Base-by-base conservation (phyloP, 768 basidiomycete genomes). In the Suillus cothurnatus region DNA sequence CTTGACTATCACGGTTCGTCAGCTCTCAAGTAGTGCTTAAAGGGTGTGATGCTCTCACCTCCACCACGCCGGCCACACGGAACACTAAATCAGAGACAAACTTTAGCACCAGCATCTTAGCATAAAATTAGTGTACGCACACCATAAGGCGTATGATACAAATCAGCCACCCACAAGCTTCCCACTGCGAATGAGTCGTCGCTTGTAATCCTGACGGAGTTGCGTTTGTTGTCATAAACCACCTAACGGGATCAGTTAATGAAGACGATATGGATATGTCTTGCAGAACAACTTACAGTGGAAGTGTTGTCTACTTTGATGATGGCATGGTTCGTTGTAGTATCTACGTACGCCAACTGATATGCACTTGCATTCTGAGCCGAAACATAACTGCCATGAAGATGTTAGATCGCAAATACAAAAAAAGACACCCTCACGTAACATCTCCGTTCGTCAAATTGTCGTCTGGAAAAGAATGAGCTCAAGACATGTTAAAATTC, bases 291-390 rank as follows among this genome's bases (percentile, higher is more conserved):
- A 21, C 73, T 73, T 21, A 91, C 83, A 1, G 71, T 79, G 1
- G 88, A 81, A 34, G 82, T 85, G 72, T 92, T 92, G 77, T 93
- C 92, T 15, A 93, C 90, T 70, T 84, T 85, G 71, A 93, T 89
- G 70, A 93, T 86, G 2, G 91, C 91, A 66, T 89, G 89, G 17
- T 87, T 88, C 4, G 90, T 88, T 21, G 79, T 68, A 9, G 81
- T 32, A 68, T 93, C 88, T 50, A 91, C 82, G 70, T 82, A 91
- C 2, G 88, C 84, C 41, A 92, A 85, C 64, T 84, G 75, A 43
- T 81, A 76, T 7, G 82, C 77, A 39, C 77, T 72, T 4, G 84
- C 88, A 17, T 77, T 77, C 58, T 71, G 66, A 14, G 73, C 73
- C 1, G 82, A 83, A 49, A 87, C 78, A 69, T 84, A 89, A 52